Conservation (phyloP, 2,329 filamentous ascomycete genomes). For the Volutella citrinella region DNA sequence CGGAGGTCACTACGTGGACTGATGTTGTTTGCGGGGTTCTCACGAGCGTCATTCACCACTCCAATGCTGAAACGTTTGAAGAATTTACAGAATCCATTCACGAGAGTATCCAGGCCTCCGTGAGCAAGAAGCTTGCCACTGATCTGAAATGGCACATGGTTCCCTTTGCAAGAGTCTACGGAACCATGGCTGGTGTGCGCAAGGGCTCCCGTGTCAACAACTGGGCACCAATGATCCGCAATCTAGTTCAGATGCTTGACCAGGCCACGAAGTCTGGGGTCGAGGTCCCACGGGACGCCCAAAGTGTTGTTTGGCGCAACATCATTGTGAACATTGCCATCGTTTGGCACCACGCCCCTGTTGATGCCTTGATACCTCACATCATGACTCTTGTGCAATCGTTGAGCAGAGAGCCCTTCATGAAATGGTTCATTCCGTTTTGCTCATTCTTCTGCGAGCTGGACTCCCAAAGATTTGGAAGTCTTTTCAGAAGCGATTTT, state of each 20-base stretch:
- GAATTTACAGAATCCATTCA: slow-evolving; percentile 63
- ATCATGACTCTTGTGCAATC: slow-evolving; percentile 63
- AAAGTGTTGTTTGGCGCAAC: slow-evolving; percentile 52
- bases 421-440: slow-evolving; percentile 76
- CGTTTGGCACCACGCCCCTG: slow-evolving; percentile 70
- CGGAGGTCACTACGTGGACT: slow-evolving; percentile 50
- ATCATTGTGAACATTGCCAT: slow-evolving; percentile 61
- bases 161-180: slow-evolving; percentile 58
- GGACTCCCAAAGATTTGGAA: slow-evolving; percentile 70
- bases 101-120: slow-evolving; percentile 41
- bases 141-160: slow-evolving; percentile 37
- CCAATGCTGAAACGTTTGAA: slow-evolving; percentile 68
- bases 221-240: slow-evolving; percentile 66
- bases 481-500: slow-evolving; percentile 75
- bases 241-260: slow-evolving; percentile 51
- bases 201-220: slow-evolving; percentile 71
- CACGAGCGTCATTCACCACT: slow-evolving; percentile 80
- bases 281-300: slow-evolving; percentile 33
- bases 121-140: slow-evolving; percentile 26
- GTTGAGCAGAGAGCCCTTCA: slow-evolving; percentile 63
- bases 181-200: slow-evolving; percentile 72
- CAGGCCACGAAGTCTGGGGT: slow-evolving; percentile 39
- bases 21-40: slow-evolving; percentile 73
- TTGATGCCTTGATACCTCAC: slow-evolving; percentile 73
- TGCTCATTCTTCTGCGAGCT: slow-evolving; percentile 78